phyloP scores from a whole-genome alignment of 2,329 filamentous ascomycete genomes.

The Fusarium austroafricanum region DNA sequence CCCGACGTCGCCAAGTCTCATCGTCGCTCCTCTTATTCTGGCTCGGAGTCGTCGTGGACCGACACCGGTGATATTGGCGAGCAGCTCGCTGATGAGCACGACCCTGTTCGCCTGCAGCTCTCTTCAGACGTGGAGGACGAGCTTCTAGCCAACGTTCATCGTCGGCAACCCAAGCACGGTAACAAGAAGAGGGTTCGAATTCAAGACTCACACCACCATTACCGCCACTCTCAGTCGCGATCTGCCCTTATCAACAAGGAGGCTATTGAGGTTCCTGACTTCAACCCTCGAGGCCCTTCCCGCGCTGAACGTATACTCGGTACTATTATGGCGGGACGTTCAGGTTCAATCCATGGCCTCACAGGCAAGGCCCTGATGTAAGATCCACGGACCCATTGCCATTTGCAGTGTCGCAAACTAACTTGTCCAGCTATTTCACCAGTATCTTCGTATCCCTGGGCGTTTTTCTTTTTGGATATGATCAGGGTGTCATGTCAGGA shows the following conservation, averaged over 20 bases:
- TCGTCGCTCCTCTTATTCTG: conserved; percentile 58
- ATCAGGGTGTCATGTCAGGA: conserved; percentile 89
- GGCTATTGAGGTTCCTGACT: conserved; percentile 83
- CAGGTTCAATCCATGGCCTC: conserved; percentile 84
- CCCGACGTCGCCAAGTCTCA: conserved; percentile 20
- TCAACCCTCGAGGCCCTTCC: conserved; percentile 71
- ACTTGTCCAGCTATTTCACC: conserved; percentile 81
- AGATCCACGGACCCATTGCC: conserved; percentile 38
- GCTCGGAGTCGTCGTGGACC: conserved; percentile 83
- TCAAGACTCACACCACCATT: conserved; percentile 57
- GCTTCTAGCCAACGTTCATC: conserved; percentile 63
- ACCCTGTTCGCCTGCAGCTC: conserved; percentile 80
- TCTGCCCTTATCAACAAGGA: conserved; percentile 71
- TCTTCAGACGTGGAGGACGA: conserved; percentile 73
- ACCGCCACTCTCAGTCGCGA: conserved; percentile 53
- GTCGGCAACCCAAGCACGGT: conserved; percentile 57
- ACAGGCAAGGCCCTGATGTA: conserved; percentile 96
- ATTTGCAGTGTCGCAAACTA: conserved; percentile 23
- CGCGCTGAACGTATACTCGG: conserved; percentile 78
- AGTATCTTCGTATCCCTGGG: conserved; percentile 90
- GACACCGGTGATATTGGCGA: conserved; percentile 96
- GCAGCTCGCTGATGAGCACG: conserved; percentile 83
- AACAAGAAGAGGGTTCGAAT: conserved; percentile 76
- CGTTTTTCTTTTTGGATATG: conserved; percentile 90
- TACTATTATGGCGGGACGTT: conserved; percentile 85